Evolutionary conservation across 345 rosid genomes (phyloP).

Genomic region (Corchorus capsularis): DNA sequence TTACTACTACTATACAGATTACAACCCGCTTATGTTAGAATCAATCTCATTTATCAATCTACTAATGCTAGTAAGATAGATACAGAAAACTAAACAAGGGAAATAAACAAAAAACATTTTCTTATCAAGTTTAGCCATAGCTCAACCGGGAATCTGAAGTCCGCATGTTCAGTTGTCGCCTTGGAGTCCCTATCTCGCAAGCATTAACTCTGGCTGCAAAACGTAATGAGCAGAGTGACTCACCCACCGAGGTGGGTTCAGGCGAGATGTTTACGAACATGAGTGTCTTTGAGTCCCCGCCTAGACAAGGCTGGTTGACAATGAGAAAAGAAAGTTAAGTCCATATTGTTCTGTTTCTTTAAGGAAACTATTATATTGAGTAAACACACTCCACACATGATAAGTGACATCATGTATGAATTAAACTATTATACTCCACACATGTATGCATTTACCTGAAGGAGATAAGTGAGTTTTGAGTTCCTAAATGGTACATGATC

Average conservation of each 20-base stretch:
- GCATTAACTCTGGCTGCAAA: constrained; percentile 98
- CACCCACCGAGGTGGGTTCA: constrained; percentile 73
- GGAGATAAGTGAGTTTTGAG: constrained; percentile 96
- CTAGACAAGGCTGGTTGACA: constrained; percentile 83
- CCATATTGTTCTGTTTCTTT: background rate
- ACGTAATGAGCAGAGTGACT: constrained; percentile 91
- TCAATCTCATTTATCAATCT: constrained; percentile 27
- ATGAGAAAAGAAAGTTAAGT: constrained; percentile 22
- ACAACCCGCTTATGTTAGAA: constrained; percentile 52
- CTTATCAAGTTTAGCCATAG: constrained; percentile 50
- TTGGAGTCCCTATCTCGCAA: constrained; percentile 96
- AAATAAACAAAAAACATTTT: background rate
- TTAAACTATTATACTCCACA: background rate
- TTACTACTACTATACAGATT: constrained; percentile 46
- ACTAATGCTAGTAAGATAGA: constrained; percentile 25
- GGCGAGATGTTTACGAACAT: constrained; percentile 97
- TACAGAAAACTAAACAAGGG: constrained; percentile 17
- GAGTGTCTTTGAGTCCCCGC: constrained; percentile 91
- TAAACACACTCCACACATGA: background rate
- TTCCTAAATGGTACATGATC: constrained; percentile 91
- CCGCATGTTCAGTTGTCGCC: constrained; percentile 62
- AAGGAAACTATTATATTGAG: background rate
- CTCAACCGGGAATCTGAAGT: constrained; percentile 71
- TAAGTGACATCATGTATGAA: no score
- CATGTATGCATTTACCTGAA: constrained; percentile 61